These are phyloP conservation scores for Colletotrichum kahawae DNA, from an alignment of 2,329 filamentous ascomycete genomes.

Conservation along the genomic window DNA sequence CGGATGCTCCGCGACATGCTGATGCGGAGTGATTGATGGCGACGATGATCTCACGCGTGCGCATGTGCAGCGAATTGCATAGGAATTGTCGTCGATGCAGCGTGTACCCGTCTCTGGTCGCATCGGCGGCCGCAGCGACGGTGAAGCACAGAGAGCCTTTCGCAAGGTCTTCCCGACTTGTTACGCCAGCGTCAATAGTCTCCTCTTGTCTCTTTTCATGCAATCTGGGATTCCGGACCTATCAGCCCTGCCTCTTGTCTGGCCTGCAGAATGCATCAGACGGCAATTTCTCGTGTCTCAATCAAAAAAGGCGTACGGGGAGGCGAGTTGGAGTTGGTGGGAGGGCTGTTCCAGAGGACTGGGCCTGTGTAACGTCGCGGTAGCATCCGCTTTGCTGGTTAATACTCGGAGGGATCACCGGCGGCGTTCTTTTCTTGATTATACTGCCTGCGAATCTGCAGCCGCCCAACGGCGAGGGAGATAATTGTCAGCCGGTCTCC, in stretches of 20 bases:
- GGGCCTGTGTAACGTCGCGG: not conserved
- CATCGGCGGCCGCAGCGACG: not conserved
- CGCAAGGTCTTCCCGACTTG: constrained; percentile 7
- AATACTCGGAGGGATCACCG: not conserved
- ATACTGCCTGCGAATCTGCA: not conserved
- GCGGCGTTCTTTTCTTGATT: not conserved
- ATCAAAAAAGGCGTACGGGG: not conserved
- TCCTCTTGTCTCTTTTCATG: not conserved
- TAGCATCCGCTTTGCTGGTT: not conserved
- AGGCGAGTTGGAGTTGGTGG: not conserved
- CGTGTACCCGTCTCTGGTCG: not conserved
- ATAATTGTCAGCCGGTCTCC: not conserved
- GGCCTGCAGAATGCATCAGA: not conserved
- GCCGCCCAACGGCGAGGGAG: not conserved
- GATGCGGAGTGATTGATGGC: not conserved
- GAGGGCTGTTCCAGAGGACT: not conserved
- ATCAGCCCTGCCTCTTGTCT: not conserved
- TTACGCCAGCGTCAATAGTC: not conserved
- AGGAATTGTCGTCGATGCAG: not conserved
- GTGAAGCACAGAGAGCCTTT: not conserved
- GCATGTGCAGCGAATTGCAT: not conserved
- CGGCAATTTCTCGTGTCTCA: not conserved
- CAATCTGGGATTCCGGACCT: not conserved
- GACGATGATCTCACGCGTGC: not conserved
- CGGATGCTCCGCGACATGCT: not conserved